Base-by-base conservation (phyloP, 352 stramenopile genomes). In the Vaucheria bursata region DNA sequence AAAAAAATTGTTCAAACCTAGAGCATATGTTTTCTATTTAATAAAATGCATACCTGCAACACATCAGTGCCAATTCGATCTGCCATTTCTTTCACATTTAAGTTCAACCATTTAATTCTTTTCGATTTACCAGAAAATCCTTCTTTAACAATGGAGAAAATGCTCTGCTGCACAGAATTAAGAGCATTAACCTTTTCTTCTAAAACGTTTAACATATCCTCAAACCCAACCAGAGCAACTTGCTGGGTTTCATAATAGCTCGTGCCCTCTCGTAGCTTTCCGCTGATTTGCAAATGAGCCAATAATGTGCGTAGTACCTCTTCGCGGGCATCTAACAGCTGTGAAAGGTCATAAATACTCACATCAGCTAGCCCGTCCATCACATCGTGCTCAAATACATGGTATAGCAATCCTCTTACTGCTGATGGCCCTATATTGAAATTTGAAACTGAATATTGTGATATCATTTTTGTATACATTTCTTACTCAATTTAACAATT, bases 241-340 rank as follows among this genome's bases (percentile, higher is more conserved):
- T 79, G 64, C 18, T 65, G 50, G 50, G 70, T 72, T 52, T 76
- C 71, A 39, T 80, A 82, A 45, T 80, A 82, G 2, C 66, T 45
- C n/a, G 77, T 82, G 8, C 49, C 32, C 53, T 82, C 77, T 36
- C 39, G 37, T 38, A 64, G 70, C 35, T 67, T 49, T 31, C 77
- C 77, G 32, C n/a, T 53, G 38, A 82, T 82, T 74, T 82, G 77
- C 37, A 82, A 64, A 40, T 82, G 77, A 12, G 77, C 77, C 6
- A 82, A 36, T 1, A 82, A 52, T 37, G 77, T 82, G 70, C 74
- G 76, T 6, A 82, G 77, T 37, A 82, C 77, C 52, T 74, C 12
- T n/a, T 82, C 77, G 33, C 74, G 71, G 29, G 70, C 73, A 50
- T 82, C 77, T 25, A 82, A 68, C 29, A 34, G 34, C 77, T 82